phyloP scores from a whole-genome alignment of 1,284 basidiomycete species.

The Moesziomyces globuligerus region DNA sequence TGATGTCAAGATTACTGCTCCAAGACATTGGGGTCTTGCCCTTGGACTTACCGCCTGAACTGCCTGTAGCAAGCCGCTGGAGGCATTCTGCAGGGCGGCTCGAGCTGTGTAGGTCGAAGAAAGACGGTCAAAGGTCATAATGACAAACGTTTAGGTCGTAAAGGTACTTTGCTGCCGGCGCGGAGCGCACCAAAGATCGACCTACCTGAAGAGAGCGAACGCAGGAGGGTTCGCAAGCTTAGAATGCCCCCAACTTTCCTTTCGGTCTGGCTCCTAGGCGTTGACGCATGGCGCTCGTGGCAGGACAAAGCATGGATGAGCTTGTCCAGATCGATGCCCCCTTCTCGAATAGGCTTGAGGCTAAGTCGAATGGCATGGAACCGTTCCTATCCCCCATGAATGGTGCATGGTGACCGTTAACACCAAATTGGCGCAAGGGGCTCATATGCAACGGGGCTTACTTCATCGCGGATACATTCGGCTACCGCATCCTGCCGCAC shows the following conservation, averaged over 20 bases:
- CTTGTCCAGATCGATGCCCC: conserved; percentile 83
- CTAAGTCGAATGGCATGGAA: conserved; percentile 77
- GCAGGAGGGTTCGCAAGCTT: conserved; percentile 75
- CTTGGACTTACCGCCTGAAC: conserved; percentile 72
- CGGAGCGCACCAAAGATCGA: neutral
- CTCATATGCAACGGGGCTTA: too few relatives aligned
- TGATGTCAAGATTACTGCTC: neutral
- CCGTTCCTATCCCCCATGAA: conserved; percentile 69
- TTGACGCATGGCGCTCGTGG: conserved; percentile 17
- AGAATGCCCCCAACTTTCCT: conserved; percentile 80
- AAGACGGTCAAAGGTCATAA: too few relatives aligned
- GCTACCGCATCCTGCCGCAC: conserved; percentile 74
- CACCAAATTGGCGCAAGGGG: too few relatives aligned
- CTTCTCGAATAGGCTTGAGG: conserved; percentile 74
- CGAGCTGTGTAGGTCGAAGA: conserved; percentile 71
- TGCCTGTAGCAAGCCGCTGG: conserved; percentile 74
- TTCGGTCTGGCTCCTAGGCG: conserved; percentile 72
- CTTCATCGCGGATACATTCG: conserved; percentile 79
- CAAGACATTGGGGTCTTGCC: too few relatives aligned
- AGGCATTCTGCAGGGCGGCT: conserved; percentile 74
- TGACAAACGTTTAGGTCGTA: too few relatives aligned
- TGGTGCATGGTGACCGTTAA: too few relatives aligned
- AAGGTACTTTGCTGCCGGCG: too few relatives aligned
- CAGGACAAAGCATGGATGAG: conserved; percentile 71
- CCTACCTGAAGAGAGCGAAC: conserved; percentile 28